Evolutionary conservation across 169 alveolate species (phyloP).

Genomic region (Ichthyophthirius multifiliis): DNA sequence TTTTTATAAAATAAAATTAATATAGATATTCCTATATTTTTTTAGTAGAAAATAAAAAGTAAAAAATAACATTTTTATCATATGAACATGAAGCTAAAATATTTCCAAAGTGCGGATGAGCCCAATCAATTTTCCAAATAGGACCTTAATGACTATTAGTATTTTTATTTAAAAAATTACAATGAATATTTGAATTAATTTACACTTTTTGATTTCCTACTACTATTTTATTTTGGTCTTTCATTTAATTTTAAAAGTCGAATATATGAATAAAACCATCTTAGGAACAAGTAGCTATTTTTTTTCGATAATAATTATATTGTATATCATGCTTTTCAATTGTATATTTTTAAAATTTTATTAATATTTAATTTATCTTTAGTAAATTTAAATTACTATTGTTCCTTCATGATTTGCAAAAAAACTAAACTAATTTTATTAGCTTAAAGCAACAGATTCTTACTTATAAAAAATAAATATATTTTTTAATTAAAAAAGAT

Average conservation of each 20-base stretch:
- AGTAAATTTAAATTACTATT: constrained; percentile 19
- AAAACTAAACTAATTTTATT: too few species aligned
- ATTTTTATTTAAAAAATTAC: too few species aligned
- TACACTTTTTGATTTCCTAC: too few species aligned
- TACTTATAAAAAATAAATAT: too few species aligned
- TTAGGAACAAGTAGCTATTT: constrained; percentile 87
- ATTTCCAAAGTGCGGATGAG: constrained; percentile 91
- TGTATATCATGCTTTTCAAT: constrained; percentile 73
- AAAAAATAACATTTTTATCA: constrained; percentile 81
- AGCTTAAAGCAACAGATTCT: too few species aligned
- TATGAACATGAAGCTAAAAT: constrained; percentile 87
- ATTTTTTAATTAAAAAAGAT: too few species aligned
- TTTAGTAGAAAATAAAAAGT: too few species aligned
- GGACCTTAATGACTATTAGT: constrained; percentile 92
- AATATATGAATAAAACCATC: constrained; percentile 80
- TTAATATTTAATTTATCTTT: too few species aligned
- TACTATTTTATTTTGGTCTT: too few species aligned
- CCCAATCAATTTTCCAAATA: constrained; percentile 90
- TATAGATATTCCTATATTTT: too few species aligned
- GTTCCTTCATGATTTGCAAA: constrained; percentile 43
- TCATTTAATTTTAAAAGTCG: constrained; percentile 75
- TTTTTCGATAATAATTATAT: constrained; percentile 85
- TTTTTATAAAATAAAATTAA: background rate
- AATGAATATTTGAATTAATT: too few species aligned
- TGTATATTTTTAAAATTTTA: too few species aligned